A percentile compares a stretch with the other conserved stretches of the same genome.
Conservation (phyloP, 202 grass and related monocot genomes). For the Thinopyrum obtusiflorum region DNA sequence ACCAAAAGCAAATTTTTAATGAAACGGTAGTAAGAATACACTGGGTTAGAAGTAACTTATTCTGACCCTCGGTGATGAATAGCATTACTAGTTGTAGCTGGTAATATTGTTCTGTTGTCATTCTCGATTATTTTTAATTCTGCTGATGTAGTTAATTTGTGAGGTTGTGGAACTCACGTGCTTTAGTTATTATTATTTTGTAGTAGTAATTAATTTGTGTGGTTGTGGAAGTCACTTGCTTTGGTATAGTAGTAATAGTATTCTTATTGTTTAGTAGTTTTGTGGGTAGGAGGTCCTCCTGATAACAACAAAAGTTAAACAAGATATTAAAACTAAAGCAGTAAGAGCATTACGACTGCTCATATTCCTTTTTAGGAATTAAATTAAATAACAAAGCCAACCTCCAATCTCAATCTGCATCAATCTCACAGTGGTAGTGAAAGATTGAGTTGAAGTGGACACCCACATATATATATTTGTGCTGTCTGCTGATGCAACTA, state of each 20-base stretch:
- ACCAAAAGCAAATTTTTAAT: too few relatives aligned
- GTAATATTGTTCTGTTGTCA: too few relatives aligned
- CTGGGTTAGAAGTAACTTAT: too few relatives aligned
- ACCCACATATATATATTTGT: not conserved
- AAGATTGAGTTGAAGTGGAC: not conserved
- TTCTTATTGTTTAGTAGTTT: not conserved
- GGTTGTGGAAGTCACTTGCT: not conserved
- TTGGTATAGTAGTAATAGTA: too few relatives aligned
- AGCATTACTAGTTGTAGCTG: too few relatives aligned
- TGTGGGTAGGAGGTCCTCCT: not conserved
- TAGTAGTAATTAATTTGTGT: not conserved
- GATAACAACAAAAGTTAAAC: not conserved
- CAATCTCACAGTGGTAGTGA: not conserved
- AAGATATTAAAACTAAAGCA: not conserved
- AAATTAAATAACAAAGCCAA: not conserved
- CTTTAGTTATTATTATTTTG: too few relatives aligned
- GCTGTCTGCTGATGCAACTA: not conserved
- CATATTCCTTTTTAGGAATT: not conserved
- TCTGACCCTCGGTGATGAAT: too few relatives aligned
- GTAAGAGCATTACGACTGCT: not conserved
- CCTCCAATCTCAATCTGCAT: not conserved
- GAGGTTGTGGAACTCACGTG: too few relatives aligned
- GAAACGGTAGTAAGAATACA: too few relatives aligned
- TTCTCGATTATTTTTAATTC: too few relatives aligned
- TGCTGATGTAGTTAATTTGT: too few relatives aligned